Conservation (phyloP, 2,329 filamentous ascomycete species). For the Talaromyces sp. region DNA sequence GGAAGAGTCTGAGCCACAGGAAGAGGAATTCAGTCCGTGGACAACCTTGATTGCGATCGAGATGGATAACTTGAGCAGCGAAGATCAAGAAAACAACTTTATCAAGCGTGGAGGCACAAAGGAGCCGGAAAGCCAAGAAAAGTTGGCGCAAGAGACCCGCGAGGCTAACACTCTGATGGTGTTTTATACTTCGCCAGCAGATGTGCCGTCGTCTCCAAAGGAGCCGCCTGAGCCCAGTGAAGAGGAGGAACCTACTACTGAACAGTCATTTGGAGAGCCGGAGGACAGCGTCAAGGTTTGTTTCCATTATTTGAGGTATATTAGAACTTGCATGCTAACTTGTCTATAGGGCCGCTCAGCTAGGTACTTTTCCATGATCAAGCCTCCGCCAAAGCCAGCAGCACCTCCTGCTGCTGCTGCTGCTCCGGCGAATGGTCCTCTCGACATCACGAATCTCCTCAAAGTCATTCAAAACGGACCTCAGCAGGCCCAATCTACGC, state of each 20-base stretch:
- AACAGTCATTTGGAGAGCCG: constrained; percentile 39
- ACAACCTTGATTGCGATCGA: constrained; percentile 34
- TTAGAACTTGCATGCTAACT: constrained; percentile 8
- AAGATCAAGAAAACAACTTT: constrained; percentile 33
- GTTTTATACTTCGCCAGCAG: constrained; percentile 41
- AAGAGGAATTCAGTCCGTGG: constrained; percentile 29
- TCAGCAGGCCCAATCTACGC: constrained; percentile 26
- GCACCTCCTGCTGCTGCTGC: constrained; percentile 7
- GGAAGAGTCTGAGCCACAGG: constrained; percentile 47
- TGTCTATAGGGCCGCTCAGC: constrained; percentile 33
- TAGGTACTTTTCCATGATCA: constrained; percentile 34
- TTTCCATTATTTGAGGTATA: background rate
- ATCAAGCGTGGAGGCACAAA: constrained; percentile 39
- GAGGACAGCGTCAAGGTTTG: constrained; percentile 37
- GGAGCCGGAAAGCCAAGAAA: constrained; percentile 36
- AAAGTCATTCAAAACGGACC: constrained; percentile 34
- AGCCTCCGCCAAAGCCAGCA: constrained; percentile 16
- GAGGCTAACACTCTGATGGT: constrained; percentile 46
- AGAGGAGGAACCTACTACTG: constrained; percentile 31
- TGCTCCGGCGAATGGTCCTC: constrained; percentile 17
- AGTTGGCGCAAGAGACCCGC: constrained; percentile 40
- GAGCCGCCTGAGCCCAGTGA: constrained; percentile 37
- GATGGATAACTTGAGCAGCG: constrained; percentile 27
- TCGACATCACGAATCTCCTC: constrained; percentile 38
- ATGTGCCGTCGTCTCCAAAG: constrained; percentile 44